Percentiles rank a stretch among this genome's conserved stretches.
Evolutionary conservation across 768 basidiomycete genomes (phyloP).

Genomic region (Hortiboletus flavorubellus): DNA sequence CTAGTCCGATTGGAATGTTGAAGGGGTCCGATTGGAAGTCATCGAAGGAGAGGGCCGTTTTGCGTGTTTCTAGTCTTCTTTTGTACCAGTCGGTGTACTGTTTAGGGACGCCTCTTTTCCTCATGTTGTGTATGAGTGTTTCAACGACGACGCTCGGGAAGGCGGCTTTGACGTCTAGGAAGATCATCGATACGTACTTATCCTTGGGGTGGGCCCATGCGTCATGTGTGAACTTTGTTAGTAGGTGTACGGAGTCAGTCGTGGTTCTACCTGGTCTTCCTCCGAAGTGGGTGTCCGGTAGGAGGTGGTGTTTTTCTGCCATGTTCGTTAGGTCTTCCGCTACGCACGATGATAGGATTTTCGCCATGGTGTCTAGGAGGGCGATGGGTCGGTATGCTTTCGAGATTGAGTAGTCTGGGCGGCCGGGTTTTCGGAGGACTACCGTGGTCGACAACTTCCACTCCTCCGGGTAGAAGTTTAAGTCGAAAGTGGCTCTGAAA

Average conservation of each 20-base stretch:
- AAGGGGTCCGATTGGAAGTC: slow-evolving; percentile 20
- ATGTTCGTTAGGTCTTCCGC: neutral
- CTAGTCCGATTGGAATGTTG: slow-evolving; percentile 21
- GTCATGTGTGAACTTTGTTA: neutral
- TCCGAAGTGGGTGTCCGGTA: neutral
- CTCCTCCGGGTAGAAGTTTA: neutral
- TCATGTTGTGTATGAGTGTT: neutral
- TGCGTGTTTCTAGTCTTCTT: too few relatives aligned
- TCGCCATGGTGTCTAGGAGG: neutral
- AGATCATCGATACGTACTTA: neutral
- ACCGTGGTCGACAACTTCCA: neutral
- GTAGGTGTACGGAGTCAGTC: neutral
- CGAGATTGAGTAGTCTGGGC: neutral
- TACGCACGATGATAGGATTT: neutral
- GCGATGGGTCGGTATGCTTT: neutral
- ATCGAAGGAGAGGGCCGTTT: slow-evolving; percentile 21
- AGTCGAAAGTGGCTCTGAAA: neutral
- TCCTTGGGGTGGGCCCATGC: neutral
- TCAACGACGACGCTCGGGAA: neutral
- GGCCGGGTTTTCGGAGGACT: neutral
- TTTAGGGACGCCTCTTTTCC: neutral
- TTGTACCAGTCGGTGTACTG: slow-evolving; percentile 3
- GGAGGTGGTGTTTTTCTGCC: neutral
- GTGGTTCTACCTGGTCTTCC: neutral
- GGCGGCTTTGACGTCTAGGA: neutral